Conservation (phyloP, 2,329 filamentous ascomycete species). For the Helminthosporium solani region DNA sequence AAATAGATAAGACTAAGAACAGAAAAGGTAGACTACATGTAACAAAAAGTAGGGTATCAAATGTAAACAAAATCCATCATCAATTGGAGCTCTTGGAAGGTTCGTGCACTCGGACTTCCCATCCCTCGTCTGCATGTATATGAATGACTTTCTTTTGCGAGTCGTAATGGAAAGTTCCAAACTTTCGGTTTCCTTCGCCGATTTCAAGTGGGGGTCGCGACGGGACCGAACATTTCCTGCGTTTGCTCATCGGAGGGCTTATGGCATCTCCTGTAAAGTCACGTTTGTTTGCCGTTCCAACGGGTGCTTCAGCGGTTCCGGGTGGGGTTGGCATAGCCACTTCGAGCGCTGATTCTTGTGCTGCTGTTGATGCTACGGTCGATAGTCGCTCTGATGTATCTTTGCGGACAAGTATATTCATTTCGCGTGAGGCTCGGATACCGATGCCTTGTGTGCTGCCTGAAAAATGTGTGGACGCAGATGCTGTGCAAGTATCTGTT, state of each 20-base stretch:
- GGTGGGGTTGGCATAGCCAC: background rate
- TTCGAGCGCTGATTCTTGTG: background rate
- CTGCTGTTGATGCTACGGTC: background rate
- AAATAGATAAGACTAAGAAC: background rate
- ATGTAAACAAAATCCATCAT: background rate
- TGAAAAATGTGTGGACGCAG: slow-evolving; percentile 16
- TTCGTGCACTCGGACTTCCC: slow-evolving; percentile 19
- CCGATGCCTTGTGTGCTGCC: slow-evolving; percentile 26
- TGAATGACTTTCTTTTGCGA: slow-evolving; percentile 19
- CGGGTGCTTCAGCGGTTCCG: background rate
- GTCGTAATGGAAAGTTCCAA: slow-evolving; percentile 19
- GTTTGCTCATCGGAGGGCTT: slow-evolving; percentile 23
- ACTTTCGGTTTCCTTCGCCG: slow-evolving; percentile 10
- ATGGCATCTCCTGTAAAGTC: slow-evolving; percentile 9
- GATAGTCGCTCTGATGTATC: slow-evolving; percentile 18
- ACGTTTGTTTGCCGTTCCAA: slow-evolving; percentile 8
- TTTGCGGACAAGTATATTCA: slow-evolving; percentile 21
- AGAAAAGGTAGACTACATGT: background rate
- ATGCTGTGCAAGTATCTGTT: slow-evolving; percentile 7
- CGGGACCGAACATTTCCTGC: slow-evolving; percentile 7
- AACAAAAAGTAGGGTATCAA: background rate
- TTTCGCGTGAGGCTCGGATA: slow-evolving; percentile 17
- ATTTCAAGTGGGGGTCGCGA: slow-evolving; percentile 13
- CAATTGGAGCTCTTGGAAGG: background rate
- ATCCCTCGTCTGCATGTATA: slow-evolving; percentile 18